A percentile compares a stretch with the other conserved stretches of the same genome.
phyloP scores from a whole-genome alignment of 148 eudicot genomes.

The Camellia japonica region DNA sequence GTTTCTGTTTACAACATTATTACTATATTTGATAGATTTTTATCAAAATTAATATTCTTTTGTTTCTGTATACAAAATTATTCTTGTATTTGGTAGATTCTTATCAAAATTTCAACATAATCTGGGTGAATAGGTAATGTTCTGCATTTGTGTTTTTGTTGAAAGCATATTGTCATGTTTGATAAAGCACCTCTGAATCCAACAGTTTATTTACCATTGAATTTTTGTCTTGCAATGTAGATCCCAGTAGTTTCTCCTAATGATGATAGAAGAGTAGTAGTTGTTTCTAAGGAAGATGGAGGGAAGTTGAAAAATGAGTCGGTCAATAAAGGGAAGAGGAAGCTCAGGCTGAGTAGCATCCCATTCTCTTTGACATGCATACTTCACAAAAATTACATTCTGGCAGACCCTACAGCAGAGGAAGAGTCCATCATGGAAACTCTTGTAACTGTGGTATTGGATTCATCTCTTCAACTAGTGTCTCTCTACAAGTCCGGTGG shows the following conservation, averaged over 20 bases:
- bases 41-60: background rate
- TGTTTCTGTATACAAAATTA: background rate
- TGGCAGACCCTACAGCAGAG: slow-evolving; percentile 90
- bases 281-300: slow-evolving; percentile 56
- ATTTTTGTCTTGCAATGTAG: slow-evolving; percentile 50
- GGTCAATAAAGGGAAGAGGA: slow-evolving; percentile 75
- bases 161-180: background rate
- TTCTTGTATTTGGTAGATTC: background rate
- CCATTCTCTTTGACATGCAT: slow-evolving; percentile 78
- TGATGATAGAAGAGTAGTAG: slow-evolving; percentile 80
- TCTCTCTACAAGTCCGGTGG: slow-evolving; percentile 90
- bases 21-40: too few relatives aligned
- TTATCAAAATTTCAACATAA: background rate
- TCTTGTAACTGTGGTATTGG: slow-evolving; percentile 67
- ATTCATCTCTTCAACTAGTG: slow-evolving; percentile 67
- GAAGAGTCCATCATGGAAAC: slow-evolving; percentile 89
- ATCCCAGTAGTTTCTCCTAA: slow-evolving; percentile 83
- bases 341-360: slow-evolving; percentile 52
- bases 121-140: background rate
- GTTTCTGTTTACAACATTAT: too few relatives aligned
- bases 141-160: background rate
- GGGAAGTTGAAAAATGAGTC: slow-evolving; percentile 56
- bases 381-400: slow-evolving; percentile 74
- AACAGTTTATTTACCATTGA: background rate
- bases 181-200: background rate